phyloP scores from a whole-genome alignment of 2,329 filamentous ascomycete species.

The Xylaria sp. region DNA sequence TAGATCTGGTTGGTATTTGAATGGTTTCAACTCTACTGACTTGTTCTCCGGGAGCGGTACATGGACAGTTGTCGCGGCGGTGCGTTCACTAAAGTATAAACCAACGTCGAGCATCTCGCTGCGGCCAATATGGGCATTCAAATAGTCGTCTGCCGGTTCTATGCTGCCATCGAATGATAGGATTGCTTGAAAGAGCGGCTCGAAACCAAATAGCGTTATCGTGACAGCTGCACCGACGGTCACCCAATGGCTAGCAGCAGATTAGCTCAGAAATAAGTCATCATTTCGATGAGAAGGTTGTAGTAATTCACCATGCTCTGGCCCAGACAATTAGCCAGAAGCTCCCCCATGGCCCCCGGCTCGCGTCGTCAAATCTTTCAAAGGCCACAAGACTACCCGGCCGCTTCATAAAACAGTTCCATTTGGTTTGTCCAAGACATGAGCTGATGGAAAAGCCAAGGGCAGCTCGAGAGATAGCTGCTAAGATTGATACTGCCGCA shows the following conservation, averaged over 20 bases:
- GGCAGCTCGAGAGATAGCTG: constrained; percentile 33
- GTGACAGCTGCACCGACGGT: background rate
- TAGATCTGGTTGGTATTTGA: too few relatives aligned
- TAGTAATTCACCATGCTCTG: constrained; percentile 30
- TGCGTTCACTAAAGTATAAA: too few relatives aligned
- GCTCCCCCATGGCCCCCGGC: constrained; percentile 41
- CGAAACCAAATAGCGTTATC: background rate
- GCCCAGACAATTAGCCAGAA: constrained; percentile 39
- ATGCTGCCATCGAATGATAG: constrained; percentile 16
- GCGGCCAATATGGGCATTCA: background rate
- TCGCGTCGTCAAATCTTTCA: constrained; percentile 43
- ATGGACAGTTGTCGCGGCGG: too few relatives aligned
- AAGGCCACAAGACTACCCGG: constrained; percentile 37
- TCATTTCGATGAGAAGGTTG: too few relatives aligned
- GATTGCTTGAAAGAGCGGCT: constrained; percentile 17
- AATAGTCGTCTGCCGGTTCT: background rate
- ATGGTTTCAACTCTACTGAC: too few relatives aligned
- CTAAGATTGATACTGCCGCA: constrained; percentile 37
- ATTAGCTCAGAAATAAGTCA: too few relatives aligned
- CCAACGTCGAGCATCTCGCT: constrained; percentile 6
- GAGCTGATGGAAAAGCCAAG: constrained; percentile 42
- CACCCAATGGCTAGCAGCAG: background rate
- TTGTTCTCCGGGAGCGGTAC: too few relatives aligned
- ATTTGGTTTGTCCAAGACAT: constrained; percentile 42
- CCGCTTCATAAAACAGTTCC: constrained; percentile 40